Conservation (phyloP, 1,139 yeast genomes). For the Sugiyamaella xylanicola region DNA sequence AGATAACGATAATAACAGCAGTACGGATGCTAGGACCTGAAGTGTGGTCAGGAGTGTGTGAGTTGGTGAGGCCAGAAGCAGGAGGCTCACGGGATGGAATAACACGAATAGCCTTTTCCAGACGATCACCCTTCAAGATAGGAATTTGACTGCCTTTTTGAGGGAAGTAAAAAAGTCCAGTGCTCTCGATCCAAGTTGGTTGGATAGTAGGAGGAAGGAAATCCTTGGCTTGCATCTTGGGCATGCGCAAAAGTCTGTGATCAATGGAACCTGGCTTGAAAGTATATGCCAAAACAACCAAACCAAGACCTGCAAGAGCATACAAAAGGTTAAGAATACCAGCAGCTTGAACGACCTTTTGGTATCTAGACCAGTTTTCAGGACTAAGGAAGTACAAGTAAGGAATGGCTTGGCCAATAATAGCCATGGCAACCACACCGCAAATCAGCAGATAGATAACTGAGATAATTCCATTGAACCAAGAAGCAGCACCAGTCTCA, state of each 20-base stretch:
- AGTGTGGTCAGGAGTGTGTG: conserved; percentile 40
- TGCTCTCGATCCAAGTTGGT: conserved; percentile 79
- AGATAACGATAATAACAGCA: conserved; percentile 49
- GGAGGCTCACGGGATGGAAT: conserved; percentile 47
- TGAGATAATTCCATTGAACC: conserved; percentile 60
- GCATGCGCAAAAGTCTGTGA: conserved; percentile 48
- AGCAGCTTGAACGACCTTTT: conserved; percentile 60
- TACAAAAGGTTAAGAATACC: conserved; percentile 60
- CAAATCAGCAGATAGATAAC: conserved; percentile 56
- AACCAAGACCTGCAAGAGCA: conserved; percentile 55
- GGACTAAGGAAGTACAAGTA: conserved; percentile 58
- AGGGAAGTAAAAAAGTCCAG: conserved; percentile 49
- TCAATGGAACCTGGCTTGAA: conserved; percentile 61
- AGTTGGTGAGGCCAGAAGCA: conserved; percentile 43
- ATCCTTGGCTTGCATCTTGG: conserved; percentile 28
- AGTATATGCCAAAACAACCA: conserved; percentile 56
- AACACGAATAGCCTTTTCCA: conserved; percentile 49
- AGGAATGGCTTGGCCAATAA: conserved; percentile 67
- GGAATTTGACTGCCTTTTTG: conserved; percentile 32
- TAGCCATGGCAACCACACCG: conserved; percentile 65
- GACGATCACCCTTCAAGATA: conserved; percentile 49
- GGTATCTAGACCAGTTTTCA: conserved; percentile 52
- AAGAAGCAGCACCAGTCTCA: conserved; percentile 60
- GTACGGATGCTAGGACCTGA: conserved; percentile 51
- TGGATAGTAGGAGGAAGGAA: conserved; percentile 55